Conservation (phyloP, 2,329 filamentous ascomycete species). For the Stagonosporopsis chrysanthemi region DNA sequence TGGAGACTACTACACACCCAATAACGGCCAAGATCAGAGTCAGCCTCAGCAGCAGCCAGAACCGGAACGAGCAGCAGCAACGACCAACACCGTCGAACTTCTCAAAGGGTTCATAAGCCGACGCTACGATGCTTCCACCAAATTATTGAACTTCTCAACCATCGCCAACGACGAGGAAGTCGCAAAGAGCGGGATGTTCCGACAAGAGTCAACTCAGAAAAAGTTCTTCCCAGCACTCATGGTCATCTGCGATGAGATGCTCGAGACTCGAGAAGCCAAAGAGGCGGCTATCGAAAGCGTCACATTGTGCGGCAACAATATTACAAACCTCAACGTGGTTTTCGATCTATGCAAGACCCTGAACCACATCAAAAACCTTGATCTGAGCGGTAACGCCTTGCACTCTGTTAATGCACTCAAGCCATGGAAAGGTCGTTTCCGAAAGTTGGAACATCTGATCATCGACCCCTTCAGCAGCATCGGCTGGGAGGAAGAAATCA, state of each 20-base stretch:
- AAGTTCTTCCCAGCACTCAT: conserved; percentile 95
- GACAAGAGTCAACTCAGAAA: conserved; percentile 71
- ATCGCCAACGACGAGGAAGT: conserved; percentile 77
- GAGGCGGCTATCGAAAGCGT: conserved; percentile 82
- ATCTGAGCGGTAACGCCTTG: conserved; percentile 85
- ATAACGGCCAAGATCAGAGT: conserved; percentile 17
- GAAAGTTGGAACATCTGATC: conserved; percentile 79
- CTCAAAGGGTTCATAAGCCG: conserved; percentile 74
- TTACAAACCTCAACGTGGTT: conserved; percentile 75
- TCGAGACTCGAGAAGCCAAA: conserved; percentile 75
- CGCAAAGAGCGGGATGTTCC: conserved; percentile 77
- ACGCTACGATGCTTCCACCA: conserved; percentile 74
- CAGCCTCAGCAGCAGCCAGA: conserved; percentile 83
- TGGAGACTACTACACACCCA: conserved; percentile 26
- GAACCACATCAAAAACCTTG: conserved; percentile 85
- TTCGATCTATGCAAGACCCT: conserved; percentile 79
- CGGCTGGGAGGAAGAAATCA: conserved; percentile 71
- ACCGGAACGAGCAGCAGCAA: conserved; percentile 48
- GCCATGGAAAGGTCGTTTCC: conserved; percentile 81
- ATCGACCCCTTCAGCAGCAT: conserved; percentile 57
- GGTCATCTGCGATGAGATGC: conserved; percentile 80
- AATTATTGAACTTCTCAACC: conserved; percentile 83
- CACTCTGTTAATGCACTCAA: conserved; percentile 71
- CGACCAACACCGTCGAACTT: conserved; percentile 61
- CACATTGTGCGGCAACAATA: conserved; percentile 79